Base-by-base conservation (phyloP, 805 yeast species). In the Teunomyces barrocoloradensis region DNA sequence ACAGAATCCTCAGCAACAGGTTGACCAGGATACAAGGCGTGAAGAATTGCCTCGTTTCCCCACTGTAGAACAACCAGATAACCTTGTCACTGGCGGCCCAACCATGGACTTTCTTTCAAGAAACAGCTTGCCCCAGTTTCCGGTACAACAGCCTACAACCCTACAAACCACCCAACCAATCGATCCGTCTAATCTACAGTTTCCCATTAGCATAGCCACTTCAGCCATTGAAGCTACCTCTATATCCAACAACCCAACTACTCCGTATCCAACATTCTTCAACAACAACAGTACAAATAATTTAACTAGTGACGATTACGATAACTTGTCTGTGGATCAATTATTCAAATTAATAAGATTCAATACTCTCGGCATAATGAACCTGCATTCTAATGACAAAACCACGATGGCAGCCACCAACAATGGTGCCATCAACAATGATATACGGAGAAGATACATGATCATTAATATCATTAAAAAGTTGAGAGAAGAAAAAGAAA, bases 301-400 rank as follows among this genome's bases (percentile, higher is more conserved):
- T 46, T 58, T 70, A 42, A 68, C 68, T 32, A 60, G 63, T 49
- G 76, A 72, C 40, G 77, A 73, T 49, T 70, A 65, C 52, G 75
- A 72, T 27, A 66, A 56, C 44, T 51, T 73, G 11, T 55, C 65
- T 23, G 58, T 71, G 17, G 71, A 64, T 17, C 73, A 71, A 53
- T 59, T 71, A 39, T 62, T 73, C 54, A 69, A 68, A 53, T 55
- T 73, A 28, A 59, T 71, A n/a, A 53, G 67, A 20, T 53, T 59
- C 39, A 64, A 60, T 42, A 36, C 28, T 12, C 40, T 44, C 28
- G 23, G 18, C 20, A n/a, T 17, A 18, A 18, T 17, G 21, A 41
- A 13, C 37, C 34, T 18, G 9, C 18, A 30, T 27, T 18, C 25
- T 17, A n/a, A 18, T n/a, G 37, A 32, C 7, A 21, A 30, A 15